Evolutionary conservation across 192 early-diverging fungal species (phyloP).

Genomic region (Haplosporangium gracile): DNA sequence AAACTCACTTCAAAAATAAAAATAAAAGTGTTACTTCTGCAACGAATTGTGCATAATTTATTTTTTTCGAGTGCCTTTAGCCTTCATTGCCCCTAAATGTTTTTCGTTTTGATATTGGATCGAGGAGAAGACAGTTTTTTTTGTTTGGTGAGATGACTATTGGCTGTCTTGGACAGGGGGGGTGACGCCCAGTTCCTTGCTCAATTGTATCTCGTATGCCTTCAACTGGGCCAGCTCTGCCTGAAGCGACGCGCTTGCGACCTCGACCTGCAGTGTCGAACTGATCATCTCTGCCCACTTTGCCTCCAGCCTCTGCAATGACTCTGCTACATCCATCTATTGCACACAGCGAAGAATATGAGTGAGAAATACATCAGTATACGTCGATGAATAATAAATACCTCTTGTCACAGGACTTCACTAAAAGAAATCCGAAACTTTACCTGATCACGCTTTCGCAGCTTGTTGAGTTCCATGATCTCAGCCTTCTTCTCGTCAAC

Average conservation of each 20-base stretch:
- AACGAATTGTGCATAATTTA: background rate
- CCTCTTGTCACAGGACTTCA: too few species aligned
- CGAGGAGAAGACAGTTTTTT: background rate
- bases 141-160: background rate
- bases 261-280: constrained; percentile 65
- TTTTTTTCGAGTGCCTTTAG: background rate
- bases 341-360: background rate
- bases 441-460: constrained; percentile 68
- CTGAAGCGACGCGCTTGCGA: constrained; percentile 62
- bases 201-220: constrained; percentile 50
- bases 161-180: background rate
- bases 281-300: constrained; percentile 68
- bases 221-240: constrained; percentile 60
- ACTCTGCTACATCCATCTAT: constrained; percentile 56
- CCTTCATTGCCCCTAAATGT: background rate
- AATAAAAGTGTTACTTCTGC: background rate
- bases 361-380: background rate
- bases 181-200: constrained; percentile 33
- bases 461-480: constrained; percentile 63
- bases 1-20: background rate
- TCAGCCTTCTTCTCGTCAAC: constrained; percentile 60
- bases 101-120: background rate
- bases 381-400: too few species aligned
- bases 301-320: constrained; percentile 59
- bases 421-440: background rate